phyloP scores from a whole-genome alignment of 192 early-diverging fungal genomes.

The Helicostylum pulchrum region DNA sequence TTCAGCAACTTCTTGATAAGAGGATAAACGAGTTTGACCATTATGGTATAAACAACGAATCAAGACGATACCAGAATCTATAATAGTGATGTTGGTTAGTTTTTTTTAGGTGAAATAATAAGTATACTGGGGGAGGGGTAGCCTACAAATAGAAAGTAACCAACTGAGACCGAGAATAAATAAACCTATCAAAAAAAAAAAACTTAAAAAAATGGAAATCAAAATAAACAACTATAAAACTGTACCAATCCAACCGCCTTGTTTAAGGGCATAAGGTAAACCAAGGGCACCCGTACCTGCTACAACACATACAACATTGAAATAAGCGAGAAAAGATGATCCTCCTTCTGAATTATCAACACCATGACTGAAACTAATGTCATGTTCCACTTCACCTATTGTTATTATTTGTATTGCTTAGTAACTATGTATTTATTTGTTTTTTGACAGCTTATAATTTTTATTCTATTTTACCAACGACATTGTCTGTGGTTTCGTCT shows the following conservation, averaged over 20 bases:
- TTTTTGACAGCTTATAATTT: too few species aligned
- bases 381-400: constrained; percentile 3
- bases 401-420: background rate
- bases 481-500: too few species aligned
- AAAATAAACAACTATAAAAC: background rate
- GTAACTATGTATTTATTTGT: too few species aligned
- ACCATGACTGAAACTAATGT: constrained; percentile 22
- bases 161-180: constrained; percentile 25
- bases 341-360: constrained; percentile 36
- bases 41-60: constrained; percentile 26
- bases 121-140: background rate
- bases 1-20: constrained; percentile 63
- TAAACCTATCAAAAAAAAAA: constrained; percentile 9
- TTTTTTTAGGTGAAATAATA: background rate
- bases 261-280: constrained; percentile 53
- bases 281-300: constrained; percentile 85
- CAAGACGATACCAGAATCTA: constrained; percentile 24
- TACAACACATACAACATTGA: constrained; percentile 67
- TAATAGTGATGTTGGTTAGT: background rate
- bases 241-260: constrained; percentile 38
- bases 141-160: constrained; percentile 24
- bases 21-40: constrained; percentile 45
- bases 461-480: too few species aligned
- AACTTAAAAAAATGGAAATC: background rate
- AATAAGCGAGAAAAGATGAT: constrained; percentile 50